Evolutionary conservation across 805 yeast genomes (phyloP).

Genomic region (Lachancea meyersii): DNA sequence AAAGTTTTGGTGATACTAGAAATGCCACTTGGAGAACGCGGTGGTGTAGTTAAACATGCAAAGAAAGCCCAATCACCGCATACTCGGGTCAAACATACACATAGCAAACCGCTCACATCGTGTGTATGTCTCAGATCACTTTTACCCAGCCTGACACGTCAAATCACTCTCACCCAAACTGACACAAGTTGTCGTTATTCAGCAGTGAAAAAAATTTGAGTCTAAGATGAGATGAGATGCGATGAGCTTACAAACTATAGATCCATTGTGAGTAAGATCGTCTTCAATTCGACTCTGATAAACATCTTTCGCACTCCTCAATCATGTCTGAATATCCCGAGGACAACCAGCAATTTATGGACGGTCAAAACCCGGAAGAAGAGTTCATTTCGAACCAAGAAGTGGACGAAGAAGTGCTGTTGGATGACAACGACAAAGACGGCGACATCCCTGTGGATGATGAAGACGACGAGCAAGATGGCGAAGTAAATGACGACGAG

Average conservation of each 20-base stretch:
- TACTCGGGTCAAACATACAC: not conserved
- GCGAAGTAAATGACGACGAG: constrained; percentile 35
- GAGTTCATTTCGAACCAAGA: constrained; percentile 39
- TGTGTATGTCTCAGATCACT: not conserved
- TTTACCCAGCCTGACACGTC: not conserved
- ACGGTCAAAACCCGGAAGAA: constrained; percentile 24
- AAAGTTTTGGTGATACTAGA: no score
- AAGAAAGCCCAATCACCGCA: no score
- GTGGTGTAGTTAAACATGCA: no score
- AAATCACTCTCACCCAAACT: not conserved
- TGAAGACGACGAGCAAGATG: constrained; percentile 31
- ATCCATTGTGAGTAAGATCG: not conserved
- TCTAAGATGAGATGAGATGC: constrained; percentile 1
- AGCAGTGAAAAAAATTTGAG: constrained; percentile 5
- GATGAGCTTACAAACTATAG: constrained; percentile 8
- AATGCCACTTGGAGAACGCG: no score
- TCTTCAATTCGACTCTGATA: not conserved
- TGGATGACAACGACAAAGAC: constrained; percentile 24
- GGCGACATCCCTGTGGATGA: constrained; percentile 30
- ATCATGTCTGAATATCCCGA: constrained; percentile 11
- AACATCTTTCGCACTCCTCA: not conserved
- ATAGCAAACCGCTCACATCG: not conserved
- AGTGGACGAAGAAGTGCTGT: constrained; percentile 28
- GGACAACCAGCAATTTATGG: constrained; percentile 9
- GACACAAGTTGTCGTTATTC: not conserved